Evolutionary conservation across 176 grass and related monocot genomes (phyloP), one percentile per base, ranked within the genome.

Genomic region (Avena sativa): DNA sequence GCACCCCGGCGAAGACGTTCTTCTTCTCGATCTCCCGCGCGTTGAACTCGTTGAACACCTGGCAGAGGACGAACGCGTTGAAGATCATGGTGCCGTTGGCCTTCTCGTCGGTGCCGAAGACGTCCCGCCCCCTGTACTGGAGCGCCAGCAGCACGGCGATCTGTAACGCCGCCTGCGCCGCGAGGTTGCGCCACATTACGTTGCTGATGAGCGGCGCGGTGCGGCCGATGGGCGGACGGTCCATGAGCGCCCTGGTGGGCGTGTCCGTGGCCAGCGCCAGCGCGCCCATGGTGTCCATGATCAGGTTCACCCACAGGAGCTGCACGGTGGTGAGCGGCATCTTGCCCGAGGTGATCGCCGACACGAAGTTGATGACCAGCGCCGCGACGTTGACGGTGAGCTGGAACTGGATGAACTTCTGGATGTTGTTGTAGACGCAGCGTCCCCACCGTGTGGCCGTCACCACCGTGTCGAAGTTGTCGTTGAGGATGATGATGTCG

Each of bases 31-130:
- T 79, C 79, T 95, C 94, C 74, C 93, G 58, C 8, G 93, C 85
- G 65, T 98, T 98, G 91, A 98, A 98, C 76, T 98, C 95, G 30
- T 98, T 98, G 89, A 98, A 98, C 25, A 95, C 93, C 91, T 98
- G 95, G 67, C 85, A 98, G 15, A 98, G 89, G 46, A 98, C 95
- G 53, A 98, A 98, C 0, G 93, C 86, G 74, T 98, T 98, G 78
- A 98, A 98, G 82, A 95, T 92, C 63, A 95, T 86, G 2, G 95
- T 98, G 75, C 91, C 88, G 74, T 95, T 98, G 10, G 58, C 80
- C 83, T 81, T 90, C 64, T 71, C 68, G 17, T 44, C 68, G 36
- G 57, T 43, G 15, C 60, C 89, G 60, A 93, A 89, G 1, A 76
- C 4, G 2, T 61, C 76, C 0, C 78, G 77, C 13, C 95, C 93